Evolutionary conservation across 805 yeast genomes (phyloP), one percentile per base, ranked within the genome.

Genomic region (Brettanomyces naardenensis): DNA sequence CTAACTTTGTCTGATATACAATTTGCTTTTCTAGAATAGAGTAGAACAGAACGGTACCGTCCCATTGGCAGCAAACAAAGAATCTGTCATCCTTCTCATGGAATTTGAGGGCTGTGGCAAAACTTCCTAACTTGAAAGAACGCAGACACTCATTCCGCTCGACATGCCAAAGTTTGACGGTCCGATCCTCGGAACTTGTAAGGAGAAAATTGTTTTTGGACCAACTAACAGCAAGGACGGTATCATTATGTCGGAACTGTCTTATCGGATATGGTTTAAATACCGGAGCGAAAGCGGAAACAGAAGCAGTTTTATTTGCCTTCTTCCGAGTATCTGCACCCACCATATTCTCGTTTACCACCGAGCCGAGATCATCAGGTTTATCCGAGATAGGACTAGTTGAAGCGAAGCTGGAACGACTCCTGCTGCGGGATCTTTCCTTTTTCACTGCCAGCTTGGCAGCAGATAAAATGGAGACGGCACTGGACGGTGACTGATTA

Each of bases 61-160:
- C 95, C 44, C 88, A 62, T 36, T 90, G 81, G 5, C 95, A 90
- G 45, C 88, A 78, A 3, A 82, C 55, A 55, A 89, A 86, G 53
- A 89, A 89, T 19, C 97, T 60, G 53, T 89, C 96, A 59, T 89
- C 97, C 1, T 64, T 63, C 1, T 92, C 94, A 51, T 85, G 95
- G 56, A 89, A 89, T 36, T 69, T 71, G 3, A 83, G 83, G 7
- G 80, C 66, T 0, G 95, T 82, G 3, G 87, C 95, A 56, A 86
- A 81, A 55, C 86, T 95, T n/a, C 77, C 71, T 53, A 86, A 89
- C 10, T 59, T 54, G 49, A 83, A 88, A 1, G 77, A 68, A 34
- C 80, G 70, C 14, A 89, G 61, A 36, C 86, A 76, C 13, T 64
- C 68, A 2, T 59, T 61, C 35, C 89, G 68, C 28, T 83, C 85